phyloP scores from a whole-genome alignment of 2,329 filamentous ascomycete species.

The Helotiales sp. region DNA sequence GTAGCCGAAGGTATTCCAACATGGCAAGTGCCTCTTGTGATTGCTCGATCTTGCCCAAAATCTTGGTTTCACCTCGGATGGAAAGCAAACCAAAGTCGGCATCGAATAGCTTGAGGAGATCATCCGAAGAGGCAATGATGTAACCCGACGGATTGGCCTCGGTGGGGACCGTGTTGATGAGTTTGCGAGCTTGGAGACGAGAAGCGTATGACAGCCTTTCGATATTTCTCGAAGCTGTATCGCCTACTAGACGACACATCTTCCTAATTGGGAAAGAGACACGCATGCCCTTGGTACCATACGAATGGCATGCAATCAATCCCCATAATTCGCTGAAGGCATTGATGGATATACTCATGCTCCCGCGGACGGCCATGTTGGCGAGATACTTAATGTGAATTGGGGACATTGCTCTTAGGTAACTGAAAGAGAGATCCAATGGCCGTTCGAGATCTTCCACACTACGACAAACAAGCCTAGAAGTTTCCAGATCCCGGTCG shows the following conservation, averaged over 20 bases:
- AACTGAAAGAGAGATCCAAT: slow-evolving; percentile 69
- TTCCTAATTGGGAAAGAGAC: slow-evolving; percentile 89
- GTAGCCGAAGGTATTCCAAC: slow-evolving; percentile 80
- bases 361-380: slow-evolving; percentile 90
- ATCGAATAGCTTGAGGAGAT: slow-evolving; percentile 79
- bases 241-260: slow-evolving; percentile 85
- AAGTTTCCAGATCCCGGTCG: slow-evolving; percentile 77
- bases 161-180: slow-evolving; percentile 83
- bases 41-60: slow-evolving; percentile 72
- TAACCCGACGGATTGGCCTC: slow-evolving; percentile 84
- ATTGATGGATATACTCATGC: slow-evolving; percentile 92
- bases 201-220: slow-evolving; percentile 86
- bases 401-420: slow-evolving; percentile 86
- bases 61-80: slow-evolving; percentile 85
- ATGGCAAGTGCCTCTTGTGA: slow-evolving; percentile 82
- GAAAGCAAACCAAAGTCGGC: slow-evolving; percentile 85
- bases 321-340: slow-evolving; percentile 87
- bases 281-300: slow-evolving; percentile 77
- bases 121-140: slow-evolving; percentile 86
- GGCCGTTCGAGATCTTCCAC: slow-evolving; percentile 71
- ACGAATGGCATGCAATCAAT: slow-evolving; percentile 81
- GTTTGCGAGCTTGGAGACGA: slow-evolving; percentile 78
- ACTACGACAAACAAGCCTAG: slow-evolving; percentile 78
- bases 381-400: slow-evolving; percentile 84
- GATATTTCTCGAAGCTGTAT: slow-evolving; percentile 83